Evolutionary conservation across 176 grass and related monocot species (phyloP), one percentile per base, ranked within the genome.

Genomic region (Microstegium vimineum): DNA sequence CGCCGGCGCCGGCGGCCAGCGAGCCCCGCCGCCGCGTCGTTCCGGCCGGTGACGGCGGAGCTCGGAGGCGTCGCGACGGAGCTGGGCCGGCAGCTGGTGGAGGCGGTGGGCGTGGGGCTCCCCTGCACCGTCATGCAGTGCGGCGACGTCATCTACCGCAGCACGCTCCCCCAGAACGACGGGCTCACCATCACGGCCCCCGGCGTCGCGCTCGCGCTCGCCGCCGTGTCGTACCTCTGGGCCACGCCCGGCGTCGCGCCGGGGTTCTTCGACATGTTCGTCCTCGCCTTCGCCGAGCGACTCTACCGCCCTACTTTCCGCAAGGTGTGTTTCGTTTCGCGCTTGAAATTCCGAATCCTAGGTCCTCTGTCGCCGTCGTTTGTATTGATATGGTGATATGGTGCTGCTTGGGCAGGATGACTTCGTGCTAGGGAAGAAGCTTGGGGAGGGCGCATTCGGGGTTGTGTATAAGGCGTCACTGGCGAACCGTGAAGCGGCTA

Each of bases 221-320:
- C 85, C 63, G 65, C 87, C 10, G 91, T 32, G 1, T 91, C 91
- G 35, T 99, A 99, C 84, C 91, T 99, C 84, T 99, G 96, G 96
- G 77, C 96, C 15, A 99, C 96, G 32, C 93, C 96, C 0, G 96
- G 96, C 45, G 93, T 99, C 59, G 91, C 93, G 9, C 96, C 96
- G 33, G 96, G 96, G 16, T 99, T 99, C 80, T 95, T 99, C 85
- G 93, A 99, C 78, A 95, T 99, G 96, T 95, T 99, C 75, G 91
- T 95, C 8, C 87, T 99, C 73, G 89, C 96, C 20, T 95, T 94
- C 82, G 69, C 87, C 30, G 93, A 99, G 70, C 93, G 93, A 45
- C 20, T 92, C 74, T 92, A 87, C 83, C 87, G 93, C 71, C 96
- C 93, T 12, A 62, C 85, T 60, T 94, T 95, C 84, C 93, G 93